phyloP scores from a whole-genome alignment of 1,284 basidiomycete species.

The Cryptococcus sp. region DNA sequence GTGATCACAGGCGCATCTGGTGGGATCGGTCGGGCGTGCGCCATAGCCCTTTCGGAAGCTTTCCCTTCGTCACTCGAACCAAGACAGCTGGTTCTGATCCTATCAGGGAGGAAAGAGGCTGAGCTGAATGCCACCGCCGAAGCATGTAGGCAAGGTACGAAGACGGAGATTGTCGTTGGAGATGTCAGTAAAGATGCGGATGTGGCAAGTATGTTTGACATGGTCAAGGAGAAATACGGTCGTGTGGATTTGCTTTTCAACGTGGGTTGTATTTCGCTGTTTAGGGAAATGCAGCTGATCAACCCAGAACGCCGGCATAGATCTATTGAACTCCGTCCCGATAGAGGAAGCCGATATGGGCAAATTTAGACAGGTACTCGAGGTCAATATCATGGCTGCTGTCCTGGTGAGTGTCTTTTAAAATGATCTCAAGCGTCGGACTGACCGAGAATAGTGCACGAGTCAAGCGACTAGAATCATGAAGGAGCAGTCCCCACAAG shows the following conservation, averaged over 20 bases:
- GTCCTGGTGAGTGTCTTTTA: constrained; percentile 51
- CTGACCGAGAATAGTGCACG: constrained; percentile 50
- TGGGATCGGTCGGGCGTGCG: constrained; percentile 52
- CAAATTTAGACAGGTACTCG: constrained; percentile 59
- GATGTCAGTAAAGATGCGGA: constrained; percentile 61
- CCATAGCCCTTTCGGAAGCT: constrained; percentile 53
- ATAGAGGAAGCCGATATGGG: constrained; percentile 56
- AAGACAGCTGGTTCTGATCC: constrained; percentile 58
- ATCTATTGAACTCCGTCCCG: constrained; percentile 54
- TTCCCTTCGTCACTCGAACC: constrained; percentile 45
- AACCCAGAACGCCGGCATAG: constrained; percentile 53
- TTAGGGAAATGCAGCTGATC: background rate
- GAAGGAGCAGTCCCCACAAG: constrained; percentile 63
- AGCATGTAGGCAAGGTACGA: constrained; percentile 41
- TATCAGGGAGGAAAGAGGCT: constrained; percentile 55
- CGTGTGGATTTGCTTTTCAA: constrained; percentile 68
- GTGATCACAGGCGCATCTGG: constrained; percentile 36
- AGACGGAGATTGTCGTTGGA: constrained; percentile 53
- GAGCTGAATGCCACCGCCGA: constrained; percentile 57
- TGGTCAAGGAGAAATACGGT: constrained; percentile 52
- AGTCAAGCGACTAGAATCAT: constrained; percentile 65
- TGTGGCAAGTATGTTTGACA: constrained; percentile 57
- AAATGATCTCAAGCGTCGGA: background rate
- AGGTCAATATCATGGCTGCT: constrained; percentile 62
- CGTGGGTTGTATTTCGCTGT: constrained; percentile 44